These are phyloP conservation scores for Ocimum tenuiflorum DNA, from an alignment of 257 asterid genomes.

Conservation along the genomic window DNA sequence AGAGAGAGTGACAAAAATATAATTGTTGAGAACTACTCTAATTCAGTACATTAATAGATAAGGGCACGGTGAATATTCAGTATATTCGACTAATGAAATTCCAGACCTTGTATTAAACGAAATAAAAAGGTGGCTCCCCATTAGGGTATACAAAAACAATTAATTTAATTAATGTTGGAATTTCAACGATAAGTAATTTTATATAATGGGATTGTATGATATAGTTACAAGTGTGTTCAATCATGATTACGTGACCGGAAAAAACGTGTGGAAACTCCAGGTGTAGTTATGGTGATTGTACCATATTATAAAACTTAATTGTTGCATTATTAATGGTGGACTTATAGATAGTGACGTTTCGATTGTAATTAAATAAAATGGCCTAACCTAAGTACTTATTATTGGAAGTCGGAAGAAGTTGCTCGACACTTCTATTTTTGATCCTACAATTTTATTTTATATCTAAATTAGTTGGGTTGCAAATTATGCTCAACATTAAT, in stretches of 20 bases:
- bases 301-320: background rate
- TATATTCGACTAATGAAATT: background rate
- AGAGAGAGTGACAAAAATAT: too few relatives aligned
- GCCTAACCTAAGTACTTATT: background rate
- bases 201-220: background rate
- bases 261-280: background rate
- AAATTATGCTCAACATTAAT: too few relatives aligned
- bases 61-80: too few relatives aligned
- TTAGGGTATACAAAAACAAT: background rate
- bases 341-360: background rate
- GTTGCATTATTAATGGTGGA: background rate
- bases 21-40: too few relatives aligned
- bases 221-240: constrained; percentile 4
- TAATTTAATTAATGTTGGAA: background rate
- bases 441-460: background rate
- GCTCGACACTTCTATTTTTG: background rate
- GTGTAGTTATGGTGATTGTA: background rate
- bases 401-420: background rate
- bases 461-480: too few relatives aligned
- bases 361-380: background rate
- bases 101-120: background rate
- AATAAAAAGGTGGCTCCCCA: background rate
- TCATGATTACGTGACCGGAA: background rate
- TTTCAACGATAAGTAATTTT: background rate
- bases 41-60: too few relatives aligned